phyloP scores from a whole-genome alignment of 495 filamentous ascomycete species.

The Tuber calosporum region DNA sequence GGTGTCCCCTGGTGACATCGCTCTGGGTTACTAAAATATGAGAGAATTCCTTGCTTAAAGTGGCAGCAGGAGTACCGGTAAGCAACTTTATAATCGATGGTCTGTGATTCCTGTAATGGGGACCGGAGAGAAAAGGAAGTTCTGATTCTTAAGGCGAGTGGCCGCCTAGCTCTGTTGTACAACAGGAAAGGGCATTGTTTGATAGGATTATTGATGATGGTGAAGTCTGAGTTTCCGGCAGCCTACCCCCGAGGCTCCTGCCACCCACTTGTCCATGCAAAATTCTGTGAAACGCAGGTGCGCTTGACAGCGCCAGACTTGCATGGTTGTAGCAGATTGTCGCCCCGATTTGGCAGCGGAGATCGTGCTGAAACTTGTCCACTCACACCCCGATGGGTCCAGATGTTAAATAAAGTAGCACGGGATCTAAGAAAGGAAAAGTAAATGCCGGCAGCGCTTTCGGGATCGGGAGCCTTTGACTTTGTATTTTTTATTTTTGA shows the following conservation, averaged over 20 bases:
- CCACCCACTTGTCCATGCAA: not conserved
- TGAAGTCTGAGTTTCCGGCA: not conserved
- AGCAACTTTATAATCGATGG: not conserved
- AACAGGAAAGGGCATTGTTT: not conserved
- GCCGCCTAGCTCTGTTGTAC: not conserved
- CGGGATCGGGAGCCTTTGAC: not conserved
- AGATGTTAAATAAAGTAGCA: not conserved
- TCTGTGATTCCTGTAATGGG: not conserved
- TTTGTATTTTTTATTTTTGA: not conserved
- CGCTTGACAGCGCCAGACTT: not conserved
- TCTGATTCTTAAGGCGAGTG: not conserved
- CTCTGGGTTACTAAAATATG: not conserved
- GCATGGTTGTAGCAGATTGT: slow-evolving; percentile 1
- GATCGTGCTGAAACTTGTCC: not conserved
- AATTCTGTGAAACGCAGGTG: not conserved
- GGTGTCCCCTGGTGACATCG: slow-evolving; percentile 1
- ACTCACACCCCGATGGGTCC: not conserved
- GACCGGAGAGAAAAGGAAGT: slow-evolving; percentile 2
- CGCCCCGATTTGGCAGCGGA: not conserved
- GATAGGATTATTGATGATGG: not conserved
- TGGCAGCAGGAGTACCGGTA: not conserved
- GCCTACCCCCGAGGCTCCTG: not conserved
- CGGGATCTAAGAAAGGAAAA: slow-evolving; percentile 1
- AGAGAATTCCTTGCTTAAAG: not conserved
- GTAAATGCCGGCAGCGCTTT: not conserved